Conservation (phyloP, 164 flowering plant genomes). For the Buxus sempervirens region DNA sequence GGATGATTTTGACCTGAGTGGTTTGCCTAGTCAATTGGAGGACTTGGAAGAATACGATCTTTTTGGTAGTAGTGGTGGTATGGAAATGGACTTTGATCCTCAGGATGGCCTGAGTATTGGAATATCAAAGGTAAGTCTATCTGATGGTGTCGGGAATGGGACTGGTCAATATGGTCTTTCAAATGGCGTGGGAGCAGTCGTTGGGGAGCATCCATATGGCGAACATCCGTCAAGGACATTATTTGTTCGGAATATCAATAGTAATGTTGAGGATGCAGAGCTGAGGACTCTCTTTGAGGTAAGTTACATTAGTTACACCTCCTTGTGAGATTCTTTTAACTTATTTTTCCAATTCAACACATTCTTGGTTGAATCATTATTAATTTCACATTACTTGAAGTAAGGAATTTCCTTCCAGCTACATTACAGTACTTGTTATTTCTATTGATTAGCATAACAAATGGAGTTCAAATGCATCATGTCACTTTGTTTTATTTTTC, state of each 20-base stretch:
- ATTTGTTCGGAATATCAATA: conserved; percentile 95
- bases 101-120: conserved; percentile 50
- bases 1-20: conserved; percentile 85
- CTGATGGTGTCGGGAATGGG: conserved; percentile 63
- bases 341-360: background rate
- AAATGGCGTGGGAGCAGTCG: conserved; percentile 72
- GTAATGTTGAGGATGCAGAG: conserved; percentile 96
- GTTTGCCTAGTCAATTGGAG: conserved; percentile 66
- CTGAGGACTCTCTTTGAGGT: conserved; percentile 90
- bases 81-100: conserved; percentile 75
- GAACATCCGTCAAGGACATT: conserved; percentile 98
- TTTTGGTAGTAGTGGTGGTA: conserved; percentile 92
- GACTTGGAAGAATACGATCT: conserved; percentile 86
- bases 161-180: conserved; percentile 44
- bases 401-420: background rate
- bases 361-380: too few species aligned
- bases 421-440: background rate
- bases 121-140: conserved; percentile 43
- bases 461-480: background rate
- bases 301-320: conserved; percentile 9
- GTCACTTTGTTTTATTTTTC: background rate
- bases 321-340: conserved; percentile 1
- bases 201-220: conserved; percentile 97
- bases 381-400: background rate
- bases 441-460: background rate